phyloP scores from a whole-genome alignment of 192 early-diverging fungal genomes.

The Diversispora epigaea region DNA sequence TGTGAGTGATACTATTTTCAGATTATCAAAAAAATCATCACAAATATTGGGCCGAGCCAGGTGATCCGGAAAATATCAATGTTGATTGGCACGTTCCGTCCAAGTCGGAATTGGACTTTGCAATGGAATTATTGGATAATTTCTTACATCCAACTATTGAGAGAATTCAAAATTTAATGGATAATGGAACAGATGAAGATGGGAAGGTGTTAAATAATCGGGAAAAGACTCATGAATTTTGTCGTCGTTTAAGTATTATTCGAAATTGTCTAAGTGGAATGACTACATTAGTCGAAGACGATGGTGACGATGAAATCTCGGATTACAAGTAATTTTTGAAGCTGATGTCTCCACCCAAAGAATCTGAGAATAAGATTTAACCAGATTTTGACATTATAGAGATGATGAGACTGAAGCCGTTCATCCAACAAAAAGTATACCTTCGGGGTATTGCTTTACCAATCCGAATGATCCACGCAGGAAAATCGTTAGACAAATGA shows the following conservation, averaged over 20 bases:
- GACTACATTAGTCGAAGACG: constrained; percentile 52
- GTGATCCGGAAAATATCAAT: constrained; percentile 51
- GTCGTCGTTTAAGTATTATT: constrained; percentile 48
- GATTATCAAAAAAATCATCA: constrained; percentile 69
- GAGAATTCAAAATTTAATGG: constrained; percentile 47
- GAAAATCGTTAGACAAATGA: constrained; percentile 49
- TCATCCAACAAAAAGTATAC: constrained; percentile 44
- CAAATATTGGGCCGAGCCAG: constrained; percentile 72
- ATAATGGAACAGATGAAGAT: constrained; percentile 32
- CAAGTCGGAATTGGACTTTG: constrained; percentile 65
- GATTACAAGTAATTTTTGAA: constrained; percentile 40
- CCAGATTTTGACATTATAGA: constrained; percentile 29
- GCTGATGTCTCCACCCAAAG: constrained; percentile 16
- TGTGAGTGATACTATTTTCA: constrained; percentile 10
- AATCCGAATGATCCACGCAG: constrained; percentile 53
- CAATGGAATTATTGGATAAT: constrained; percentile 59
- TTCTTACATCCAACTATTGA: constrained; percentile 49
- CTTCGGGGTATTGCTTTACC: constrained; percentile 69
- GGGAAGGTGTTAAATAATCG: constrained; percentile 38
- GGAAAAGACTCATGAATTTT: constrained; percentile 53
- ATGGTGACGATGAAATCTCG: constrained; percentile 44
- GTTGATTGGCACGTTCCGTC: constrained; percentile 80
- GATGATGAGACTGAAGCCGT: constrained; percentile 44
- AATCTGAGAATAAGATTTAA: constrained; percentile 3
- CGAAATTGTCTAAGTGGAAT: constrained; percentile 58